A percentile compares a stretch with the other conserved stretches of the same genome.
Evolutionary conservation across 495 filamentous ascomycete species (phyloP).

Genomic region (Tuber melanosporum): DNA sequence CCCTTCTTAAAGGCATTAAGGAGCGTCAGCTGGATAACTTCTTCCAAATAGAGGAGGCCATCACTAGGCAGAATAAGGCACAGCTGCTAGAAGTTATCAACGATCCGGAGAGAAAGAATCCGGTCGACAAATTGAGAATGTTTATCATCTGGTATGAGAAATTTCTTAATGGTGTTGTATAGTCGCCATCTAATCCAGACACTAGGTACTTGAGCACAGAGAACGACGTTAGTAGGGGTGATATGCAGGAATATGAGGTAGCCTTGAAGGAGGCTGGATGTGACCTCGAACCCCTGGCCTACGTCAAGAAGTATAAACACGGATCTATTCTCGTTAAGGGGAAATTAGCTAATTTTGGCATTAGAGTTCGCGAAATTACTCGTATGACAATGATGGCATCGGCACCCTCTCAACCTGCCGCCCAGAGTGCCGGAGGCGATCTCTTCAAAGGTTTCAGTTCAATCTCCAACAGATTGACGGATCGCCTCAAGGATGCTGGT

Average conservation of each 20-base stretch:
- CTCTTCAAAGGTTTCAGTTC: conserved; percentile 92
- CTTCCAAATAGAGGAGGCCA: conserved; percentile 90
- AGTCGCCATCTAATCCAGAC: background rate
- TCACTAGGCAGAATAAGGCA: conserved; percentile 83
- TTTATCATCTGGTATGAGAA: conserved; percentile 86
- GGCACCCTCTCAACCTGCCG: conserved; percentile 58
- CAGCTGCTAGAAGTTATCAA: conserved; percentile 86
- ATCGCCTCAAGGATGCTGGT: conserved; percentile 85
- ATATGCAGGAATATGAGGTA: conserved; percentile 84
- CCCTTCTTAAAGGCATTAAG: conserved; percentile 80
- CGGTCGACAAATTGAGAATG: conserved; percentile 79
- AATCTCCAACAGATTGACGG: conserved; percentile 66
- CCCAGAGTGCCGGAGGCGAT: conserved; percentile 55
- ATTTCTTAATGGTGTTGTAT: background rate
- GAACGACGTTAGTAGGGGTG: conserved; percentile 70
- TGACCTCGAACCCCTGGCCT: conserved; percentile 67
- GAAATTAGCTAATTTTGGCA: conserved; percentile 37
- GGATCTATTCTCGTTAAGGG: background rate
- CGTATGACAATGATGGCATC: conserved; percentile 99
- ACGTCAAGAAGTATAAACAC: conserved; percentile 65
- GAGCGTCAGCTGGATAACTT: conserved; percentile 92
- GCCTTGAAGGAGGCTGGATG: conserved; percentile 68
- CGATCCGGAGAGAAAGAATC: conserved; percentile 68
- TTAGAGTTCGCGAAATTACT: conserved; percentile 84
- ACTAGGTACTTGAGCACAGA: conserved; percentile 69